Conservation (phyloP, 805 yeast species). For the Saccharomycopsis sp. region DNA sequence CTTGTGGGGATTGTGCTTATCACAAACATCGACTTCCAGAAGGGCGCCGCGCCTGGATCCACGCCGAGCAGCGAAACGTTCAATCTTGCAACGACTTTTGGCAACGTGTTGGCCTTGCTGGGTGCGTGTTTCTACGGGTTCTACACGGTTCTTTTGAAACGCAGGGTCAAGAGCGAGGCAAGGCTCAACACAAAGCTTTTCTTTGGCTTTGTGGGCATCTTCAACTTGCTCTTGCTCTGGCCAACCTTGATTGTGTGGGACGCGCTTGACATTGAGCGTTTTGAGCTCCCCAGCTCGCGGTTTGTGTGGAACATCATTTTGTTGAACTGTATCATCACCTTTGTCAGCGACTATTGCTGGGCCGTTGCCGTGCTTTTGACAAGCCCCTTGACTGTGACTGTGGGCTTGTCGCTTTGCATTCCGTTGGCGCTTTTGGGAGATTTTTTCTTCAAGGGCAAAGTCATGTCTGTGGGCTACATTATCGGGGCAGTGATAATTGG, state of each 20-base stretch:
- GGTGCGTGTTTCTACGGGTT: slow-evolving; percentile 91
- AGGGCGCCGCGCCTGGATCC: not conserved
- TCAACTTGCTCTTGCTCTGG: slow-evolving; percentile 71
- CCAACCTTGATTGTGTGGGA: slow-evolving; percentile 69
- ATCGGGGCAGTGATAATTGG: slow-evolving; percentile 79
- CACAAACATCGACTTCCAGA: slow-evolving; percentile 55
- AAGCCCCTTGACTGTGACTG: slow-evolving; percentile 91
- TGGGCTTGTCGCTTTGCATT: slow-evolving; percentile 86
- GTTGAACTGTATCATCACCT: slow-evolving; percentile 68
- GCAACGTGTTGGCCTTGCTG: slow-evolving; percentile 71
- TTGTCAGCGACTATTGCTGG: slow-evolving; percentile 91
- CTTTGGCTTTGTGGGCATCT: slow-evolving; percentile 91
- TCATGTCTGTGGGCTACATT: slow-evolving; percentile 55
- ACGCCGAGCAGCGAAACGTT: slow-evolving; percentile 20
- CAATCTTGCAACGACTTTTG: slow-evolving; percentile 40
- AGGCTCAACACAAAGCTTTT: slow-evolving; percentile 79
- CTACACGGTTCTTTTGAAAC: slow-evolving; percentile 79
- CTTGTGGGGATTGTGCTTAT: slow-evolving; percentile 76
- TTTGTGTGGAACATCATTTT: slow-evolving; percentile 42
- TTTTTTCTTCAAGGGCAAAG: slow-evolving; percentile 59
- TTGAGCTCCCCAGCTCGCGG: slow-evolving; percentile 53
- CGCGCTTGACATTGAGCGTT: slow-evolving; percentile 54
- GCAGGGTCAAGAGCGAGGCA: slow-evolving; percentile 64
- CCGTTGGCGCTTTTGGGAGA: slow-evolving; percentile 95
- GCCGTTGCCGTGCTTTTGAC: slow-evolving; percentile 91